Evolutionary conservation across 169 alveolate genomes (phyloP).

Genomic region (Cryptosporidium ubiquitum): DNA sequence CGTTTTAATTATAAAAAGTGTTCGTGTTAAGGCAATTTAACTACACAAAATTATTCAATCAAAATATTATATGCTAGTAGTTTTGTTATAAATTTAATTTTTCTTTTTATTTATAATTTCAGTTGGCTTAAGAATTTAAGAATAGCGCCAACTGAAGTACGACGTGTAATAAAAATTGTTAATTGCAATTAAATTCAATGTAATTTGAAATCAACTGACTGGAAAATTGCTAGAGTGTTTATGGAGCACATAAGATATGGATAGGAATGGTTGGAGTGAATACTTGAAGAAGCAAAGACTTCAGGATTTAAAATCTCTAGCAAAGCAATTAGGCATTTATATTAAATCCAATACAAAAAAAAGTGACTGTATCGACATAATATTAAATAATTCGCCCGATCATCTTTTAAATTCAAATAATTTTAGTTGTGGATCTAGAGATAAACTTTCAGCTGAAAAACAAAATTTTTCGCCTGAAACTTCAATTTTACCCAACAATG

Average conservation of each 20-base stretch:
- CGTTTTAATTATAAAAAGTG: constrained; percentile 42
- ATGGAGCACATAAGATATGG: constrained; percentile 19
- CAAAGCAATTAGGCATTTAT: constrained; percentile 57
- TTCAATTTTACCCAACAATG: not conserved
- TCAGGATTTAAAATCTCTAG: constrained; percentile 51
- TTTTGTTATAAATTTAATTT: not conserved
- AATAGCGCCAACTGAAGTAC: constrained; percentile 2
- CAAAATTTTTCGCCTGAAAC: not conserved
- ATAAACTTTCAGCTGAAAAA: not conserved
- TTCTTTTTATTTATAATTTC: not conserved
- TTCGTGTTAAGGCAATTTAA: constrained; percentile 1
- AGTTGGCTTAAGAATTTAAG: not conserved
- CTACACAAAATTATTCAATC: constrained; percentile 4
- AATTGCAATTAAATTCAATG: not conserved
- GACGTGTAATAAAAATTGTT: not conserved
- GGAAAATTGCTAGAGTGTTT: not conserved
- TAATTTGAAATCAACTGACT: not conserved
- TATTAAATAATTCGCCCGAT: constrained; percentile 7
- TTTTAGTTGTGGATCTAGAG: not conserved
- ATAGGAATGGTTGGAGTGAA: constrained; percentile 68
- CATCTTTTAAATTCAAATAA: not conserved
- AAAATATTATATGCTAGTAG: constrained; percentile 23
- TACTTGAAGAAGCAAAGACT: constrained; percentile 69
- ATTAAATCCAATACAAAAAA: constrained; percentile 65
- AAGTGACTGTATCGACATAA: constrained; percentile 62